Evolutionary conservation across 257 asterid genomes (phyloP), one percentile per base, ranked within the genome.

Genomic region (Nicotiana paniculata): DNA sequence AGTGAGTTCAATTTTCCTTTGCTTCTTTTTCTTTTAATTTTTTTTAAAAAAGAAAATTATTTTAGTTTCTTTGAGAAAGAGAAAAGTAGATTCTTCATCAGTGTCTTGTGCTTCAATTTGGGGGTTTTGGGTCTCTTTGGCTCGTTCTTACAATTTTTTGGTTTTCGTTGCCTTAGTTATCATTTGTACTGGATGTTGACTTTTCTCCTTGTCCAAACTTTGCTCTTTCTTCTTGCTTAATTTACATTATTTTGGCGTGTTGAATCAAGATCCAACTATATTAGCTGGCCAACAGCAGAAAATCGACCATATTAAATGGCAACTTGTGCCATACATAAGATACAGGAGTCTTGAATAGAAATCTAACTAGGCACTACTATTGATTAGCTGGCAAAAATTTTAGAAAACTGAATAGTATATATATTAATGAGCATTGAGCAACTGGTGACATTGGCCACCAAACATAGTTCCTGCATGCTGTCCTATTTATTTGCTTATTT

Each of bases 1-100:
- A 84, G 93, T 91, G 83, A 18, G 64, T 63, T 75, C 43, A 15
- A 13, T 79, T 18, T n/a, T 3, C 55, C 35, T 18, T 37, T 33
- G 39, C 0, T 33, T 37, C 9, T 39, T 57, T 10, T 12, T 6
- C 28, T 59, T 54, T 11, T 9, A 32, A 3, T 3, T 4, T 3
- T 4, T 3, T 54, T 6, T 37, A 0, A 0, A 5, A 39, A 39
- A 21, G 0, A 21, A 39, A 43, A 43, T 43, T 39, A 7, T 18
- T 70, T 39, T 39, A 35, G 61, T 72, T 72, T 72, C 79, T 72
- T 72, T 72, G 61, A 46, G 24, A 21, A 9, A 6, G 24, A 72
- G 61, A 24, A 72, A 72, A 35, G 24, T 24, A 70, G 35, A 72
- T 46, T 72, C 61, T 72, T 70, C 59, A 72, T 72, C 15, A 21